These are phyloP conservation scores for Plasmodium gaboni DNA, from an alignment of 169 alveolate genomes.

Conservation along the genomic window DNA sequence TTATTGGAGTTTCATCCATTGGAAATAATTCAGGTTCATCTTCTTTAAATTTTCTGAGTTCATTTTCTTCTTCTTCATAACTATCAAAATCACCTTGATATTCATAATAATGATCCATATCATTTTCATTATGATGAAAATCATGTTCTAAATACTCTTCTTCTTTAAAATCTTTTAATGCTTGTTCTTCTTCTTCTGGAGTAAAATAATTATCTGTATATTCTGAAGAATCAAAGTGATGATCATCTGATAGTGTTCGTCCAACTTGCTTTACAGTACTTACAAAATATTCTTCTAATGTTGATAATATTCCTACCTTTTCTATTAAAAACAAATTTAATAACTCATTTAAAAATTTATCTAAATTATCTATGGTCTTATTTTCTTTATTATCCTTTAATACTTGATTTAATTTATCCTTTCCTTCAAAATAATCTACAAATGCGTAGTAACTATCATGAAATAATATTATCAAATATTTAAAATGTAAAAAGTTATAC, in stretches of 20 bases:
- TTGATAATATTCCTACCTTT: not conserved
- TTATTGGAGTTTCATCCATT: too few relatives aligned
- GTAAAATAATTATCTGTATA: constrained; percentile 1
- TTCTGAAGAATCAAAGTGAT: not conserved
- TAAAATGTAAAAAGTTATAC: constrained; percentile 37
- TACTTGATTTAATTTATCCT: constrained; percentile 1
- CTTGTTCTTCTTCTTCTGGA: constrained; percentile 3
- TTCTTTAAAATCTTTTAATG: constrained; percentile 6
- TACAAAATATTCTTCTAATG: not conserved
- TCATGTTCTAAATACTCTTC: too few relatives aligned
- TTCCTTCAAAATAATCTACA: constrained; percentile 9
- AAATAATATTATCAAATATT: constrained; percentile 28
- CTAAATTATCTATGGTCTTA: constrained; percentile 14
- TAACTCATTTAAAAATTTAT: constrained; percentile 39
- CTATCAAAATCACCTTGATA: too few relatives aligned
- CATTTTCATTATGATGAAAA: too few relatives aligned
- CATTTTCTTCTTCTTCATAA: too few relatives aligned
- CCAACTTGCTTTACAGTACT: not conserved
- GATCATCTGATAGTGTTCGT: not conserved
- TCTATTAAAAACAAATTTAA: constrained; percentile 12
- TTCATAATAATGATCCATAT: too few relatives aligned
- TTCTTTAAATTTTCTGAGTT: too few relatives aligned
- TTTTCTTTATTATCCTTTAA: not conserved
- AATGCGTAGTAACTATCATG: constrained; percentile 2
- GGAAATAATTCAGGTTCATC: too few relatives aligned